These are phyloP conservation scores for Amanita thiersii DNA, from an alignment of 768 basidiomycete species.

Conservation along the genomic window DNA sequence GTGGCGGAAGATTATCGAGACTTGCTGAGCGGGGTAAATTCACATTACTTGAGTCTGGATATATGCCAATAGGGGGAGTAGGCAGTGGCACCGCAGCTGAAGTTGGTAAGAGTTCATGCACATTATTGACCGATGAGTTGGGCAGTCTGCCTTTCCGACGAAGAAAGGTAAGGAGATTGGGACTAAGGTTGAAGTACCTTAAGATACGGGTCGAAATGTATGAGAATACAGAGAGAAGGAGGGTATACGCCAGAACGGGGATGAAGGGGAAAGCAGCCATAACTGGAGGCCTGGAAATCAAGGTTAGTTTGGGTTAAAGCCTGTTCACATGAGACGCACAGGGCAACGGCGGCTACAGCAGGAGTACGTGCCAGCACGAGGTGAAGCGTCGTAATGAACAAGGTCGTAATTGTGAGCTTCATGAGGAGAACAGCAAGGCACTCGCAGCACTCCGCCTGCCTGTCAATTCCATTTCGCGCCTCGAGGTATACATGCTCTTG, in stretches of 20 bases:
- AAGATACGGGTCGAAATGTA: conserved; percentile 7
- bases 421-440: background rate
- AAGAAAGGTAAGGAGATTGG: conserved; percentile 6
- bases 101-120: conserved; percentile 10
- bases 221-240: conserved; percentile 7
- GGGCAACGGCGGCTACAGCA: background rate
- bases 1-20: background rate
- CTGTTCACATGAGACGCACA: background rate
- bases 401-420: conserved; percentile 1
- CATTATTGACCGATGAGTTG: background rate
- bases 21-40: conserved; percentile 1
- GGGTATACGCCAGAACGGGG: conserved; percentile 5
- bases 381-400: conserved; percentile 1
- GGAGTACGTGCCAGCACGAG: conserved; percentile 9
- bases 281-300: conserved; percentile 3
- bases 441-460: background rate
- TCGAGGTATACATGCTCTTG: conserved; percentile 5
- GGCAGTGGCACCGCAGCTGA: conserved; percentile 14
- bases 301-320: background rate
- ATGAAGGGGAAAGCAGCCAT: conserved; percentile 7
- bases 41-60: conserved; percentile 7
- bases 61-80: conserved; percentile 5
- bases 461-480: background rate
- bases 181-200: conserved; percentile 6
- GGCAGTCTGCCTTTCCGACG: conserved; percentile 4